Evolutionary conservation across 805 yeast species (phyloP).

Genomic region (Candida methanosorbosa): DNA sequence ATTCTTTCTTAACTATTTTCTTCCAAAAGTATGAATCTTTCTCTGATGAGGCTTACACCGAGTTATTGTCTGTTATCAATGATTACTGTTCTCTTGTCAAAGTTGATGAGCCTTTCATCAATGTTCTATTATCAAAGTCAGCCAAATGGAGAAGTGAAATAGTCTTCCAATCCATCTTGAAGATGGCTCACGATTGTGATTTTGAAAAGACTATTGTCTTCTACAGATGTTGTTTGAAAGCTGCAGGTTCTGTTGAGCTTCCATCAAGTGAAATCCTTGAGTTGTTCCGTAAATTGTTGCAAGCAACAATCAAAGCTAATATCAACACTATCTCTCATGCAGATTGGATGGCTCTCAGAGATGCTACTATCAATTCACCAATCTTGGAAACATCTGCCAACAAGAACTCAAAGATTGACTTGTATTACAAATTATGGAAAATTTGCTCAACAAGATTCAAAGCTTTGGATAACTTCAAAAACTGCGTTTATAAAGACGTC

Average conservation of each 20-base stretch:
- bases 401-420: conserved; percentile 33
- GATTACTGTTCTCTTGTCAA: conserved; percentile 47
- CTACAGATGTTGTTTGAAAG: conserved; percentile 63
- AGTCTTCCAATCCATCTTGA: conserved; percentile 56
- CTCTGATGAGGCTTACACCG: conserved; percentile 42
- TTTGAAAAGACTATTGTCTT: conserved; percentile 61
- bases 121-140: conserved; percentile 59
- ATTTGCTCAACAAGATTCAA: conserved; percentile 38
- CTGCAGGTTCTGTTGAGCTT: conserved; percentile 51
- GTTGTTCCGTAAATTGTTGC: conserved; percentile 16
- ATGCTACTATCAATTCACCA: conserved; percentile 52
- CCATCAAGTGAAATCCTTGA: conserved; percentile 42
- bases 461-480: conserved; percentile 31
- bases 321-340: conserved; percentile 62
- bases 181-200: conserved; percentile 49
- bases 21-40: conserved; percentile 49
- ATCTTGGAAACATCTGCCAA: conserved; percentile 12
- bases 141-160: conserved; percentile 56
- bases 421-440: conserved; percentile 47
- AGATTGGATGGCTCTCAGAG: conserved; percentile 79
- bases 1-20: conserved; percentile 60
- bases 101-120: conserved; percentile 77
- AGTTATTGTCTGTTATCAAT: conserved; percentile 47
- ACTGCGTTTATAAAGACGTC: conserved; percentile 33
- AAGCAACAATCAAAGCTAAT: conserved; percentile 39